Conservation (phyloP, 345 rosid species). For the Noccaea bulbosa region DNA sequence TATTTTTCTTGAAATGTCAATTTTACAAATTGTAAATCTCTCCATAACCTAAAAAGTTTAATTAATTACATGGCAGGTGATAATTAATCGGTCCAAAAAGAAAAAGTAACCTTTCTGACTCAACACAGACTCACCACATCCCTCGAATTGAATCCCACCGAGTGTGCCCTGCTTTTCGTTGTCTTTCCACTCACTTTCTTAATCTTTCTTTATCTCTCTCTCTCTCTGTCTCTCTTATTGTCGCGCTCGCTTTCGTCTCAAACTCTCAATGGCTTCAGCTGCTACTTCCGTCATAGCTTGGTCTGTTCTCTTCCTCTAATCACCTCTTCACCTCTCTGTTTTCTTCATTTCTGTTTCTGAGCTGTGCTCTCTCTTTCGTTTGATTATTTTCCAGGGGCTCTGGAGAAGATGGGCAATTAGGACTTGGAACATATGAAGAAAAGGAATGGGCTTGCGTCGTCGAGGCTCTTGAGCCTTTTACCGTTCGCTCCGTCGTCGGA, state of each 20-base stretch:
- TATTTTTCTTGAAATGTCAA: too few relatives aligned
- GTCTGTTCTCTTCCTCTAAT: slow-evolving; percentile 32
- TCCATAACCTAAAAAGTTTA: background rate
- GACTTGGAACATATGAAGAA: slow-evolving; percentile 81
- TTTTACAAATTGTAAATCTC: background rate
- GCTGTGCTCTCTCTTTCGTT: slow-evolving; percentile 11
- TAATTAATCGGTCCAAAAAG: background rate
- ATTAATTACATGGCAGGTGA: background rate
- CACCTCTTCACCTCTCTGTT: slow-evolving; percentile 6
- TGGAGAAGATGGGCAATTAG: slow-evolving; percentile 97
- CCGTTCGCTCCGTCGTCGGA: slow-evolving; percentile 85
- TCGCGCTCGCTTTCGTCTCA: slow-evolving; percentile 18
- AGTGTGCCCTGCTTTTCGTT: slow-evolving; percentile 34
- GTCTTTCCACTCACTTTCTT: slow-evolving; percentile 35
- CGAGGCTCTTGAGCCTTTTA: slow-evolving; percentile 65
- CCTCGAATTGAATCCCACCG: slow-evolving; percentile 28
- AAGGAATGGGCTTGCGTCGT: slow-evolving; percentile 78
- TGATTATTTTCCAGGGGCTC: slow-evolving; percentile 66
- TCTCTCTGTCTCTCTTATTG: slow-evolving; percentile 1
- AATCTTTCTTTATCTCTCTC: background rate
- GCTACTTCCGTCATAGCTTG: slow-evolving; percentile 56
- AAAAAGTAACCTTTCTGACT: slow-evolving; percentile 17
- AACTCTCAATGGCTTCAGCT: slow-evolving; percentile 46
- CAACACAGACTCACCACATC: background rate
- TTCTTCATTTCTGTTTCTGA: slow-evolving; percentile 13